Conservation (phyloP, 73 alveolate genomes). For the Effrenium voratum region DNA sequence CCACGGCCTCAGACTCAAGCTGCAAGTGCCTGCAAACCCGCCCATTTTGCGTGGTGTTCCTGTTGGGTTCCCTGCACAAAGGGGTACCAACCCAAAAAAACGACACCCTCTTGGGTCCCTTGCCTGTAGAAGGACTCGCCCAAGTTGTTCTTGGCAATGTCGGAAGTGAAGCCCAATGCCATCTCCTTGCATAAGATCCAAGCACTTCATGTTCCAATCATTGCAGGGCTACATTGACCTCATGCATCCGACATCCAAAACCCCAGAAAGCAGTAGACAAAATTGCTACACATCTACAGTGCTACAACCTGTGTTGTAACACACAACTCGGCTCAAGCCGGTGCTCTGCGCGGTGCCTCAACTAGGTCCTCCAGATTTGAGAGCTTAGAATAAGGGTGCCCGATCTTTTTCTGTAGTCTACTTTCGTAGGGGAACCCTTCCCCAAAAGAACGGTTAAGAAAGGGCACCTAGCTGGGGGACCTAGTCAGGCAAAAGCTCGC, state of each 20-base stretch:
- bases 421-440: too few species aligned
- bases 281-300: too few species aligned
- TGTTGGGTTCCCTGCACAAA: not conserved
- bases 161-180: conserved; percentile 93
- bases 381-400: too few species aligned
- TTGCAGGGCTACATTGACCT: too few species aligned
- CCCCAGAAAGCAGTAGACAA: not conserved
- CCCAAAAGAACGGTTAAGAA: not conserved
- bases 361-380: too few species aligned
- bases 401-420: too few species aligned
- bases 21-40: not conserved
- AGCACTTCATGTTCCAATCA: too few species aligned
- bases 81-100: not conserved
- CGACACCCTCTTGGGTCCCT: not conserved
- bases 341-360: too few species aligned
- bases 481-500: not conserved
- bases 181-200: conserved; percentile 56
- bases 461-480: not conserved
- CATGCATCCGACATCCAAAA: not conserved
- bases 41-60: not conserved
- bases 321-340: too few species aligned
- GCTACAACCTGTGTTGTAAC: too few species aligned
- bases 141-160: conserved; percentile 94
- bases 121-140: conserved; percentile 94
- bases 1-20: conserved; percentile 44